phyloP scores from a whole-genome alignment of 179 eudicot genomes.

The Actinidia polygama region DNA sequence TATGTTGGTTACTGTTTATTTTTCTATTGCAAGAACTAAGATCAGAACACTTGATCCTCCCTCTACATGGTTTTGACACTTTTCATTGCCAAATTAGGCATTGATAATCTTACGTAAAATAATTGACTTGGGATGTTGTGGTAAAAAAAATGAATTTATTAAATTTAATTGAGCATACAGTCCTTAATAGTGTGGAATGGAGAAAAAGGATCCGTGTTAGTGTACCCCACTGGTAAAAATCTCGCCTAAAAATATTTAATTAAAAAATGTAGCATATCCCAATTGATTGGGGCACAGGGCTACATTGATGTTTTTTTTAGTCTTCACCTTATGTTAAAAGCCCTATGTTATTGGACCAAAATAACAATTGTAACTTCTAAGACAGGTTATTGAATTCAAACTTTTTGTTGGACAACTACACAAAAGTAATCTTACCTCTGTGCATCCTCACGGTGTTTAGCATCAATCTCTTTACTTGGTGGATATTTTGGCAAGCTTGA shows the following conservation, averaged over 20 bases:
- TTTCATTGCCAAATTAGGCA: background rate
- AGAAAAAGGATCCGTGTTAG: too few relatives aligned
- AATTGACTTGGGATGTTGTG: background rate
- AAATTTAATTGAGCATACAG: too few relatives aligned
- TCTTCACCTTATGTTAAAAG: background rate
- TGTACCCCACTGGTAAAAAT: too few relatives aligned
- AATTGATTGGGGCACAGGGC: too few relatives aligned
- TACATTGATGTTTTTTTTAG: background rate
- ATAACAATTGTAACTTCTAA: background rate
- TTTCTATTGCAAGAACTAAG: background rate
- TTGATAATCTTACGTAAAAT: background rate
- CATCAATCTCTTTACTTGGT: constrained; percentile 91
- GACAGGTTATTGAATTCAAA: background rate
- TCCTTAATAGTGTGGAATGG: too few relatives aligned
- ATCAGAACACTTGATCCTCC: background rate
- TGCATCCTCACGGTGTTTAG: constrained; percentile 72
- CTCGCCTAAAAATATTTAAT: too few relatives aligned
- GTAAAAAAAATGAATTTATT: too few relatives aligned
- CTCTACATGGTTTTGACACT: background rate
- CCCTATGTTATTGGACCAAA: background rate
- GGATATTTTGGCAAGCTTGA: constrained; percentile 79
- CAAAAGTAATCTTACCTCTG: constrained; percentile 47
- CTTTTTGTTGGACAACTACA: background rate
- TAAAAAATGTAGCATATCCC: too few relatives aligned
- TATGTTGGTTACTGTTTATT: background rate